A percentile compares a stretch with the other conserved stretches of the same genome.
Conservation (phyloP, 148 eudicot species). For the Rhododendron molle region DNA sequence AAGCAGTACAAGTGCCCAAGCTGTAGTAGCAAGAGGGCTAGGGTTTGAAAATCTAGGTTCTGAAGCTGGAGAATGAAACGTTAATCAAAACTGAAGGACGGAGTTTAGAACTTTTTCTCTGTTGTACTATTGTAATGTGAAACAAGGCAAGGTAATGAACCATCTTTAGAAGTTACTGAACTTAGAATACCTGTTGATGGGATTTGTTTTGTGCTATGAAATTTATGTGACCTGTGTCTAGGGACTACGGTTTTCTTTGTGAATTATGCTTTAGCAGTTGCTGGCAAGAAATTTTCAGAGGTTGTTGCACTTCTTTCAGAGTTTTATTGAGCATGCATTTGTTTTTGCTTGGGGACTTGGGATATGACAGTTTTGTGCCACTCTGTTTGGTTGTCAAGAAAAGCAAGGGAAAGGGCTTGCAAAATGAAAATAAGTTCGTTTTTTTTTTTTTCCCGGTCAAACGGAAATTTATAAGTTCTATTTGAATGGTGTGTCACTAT, state of each 20-base stretch:
- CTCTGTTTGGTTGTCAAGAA: not conserved
- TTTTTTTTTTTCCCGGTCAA: too few species aligned
- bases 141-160: not conserved
- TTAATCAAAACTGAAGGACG: not conserved
- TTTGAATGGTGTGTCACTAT: not conserved
- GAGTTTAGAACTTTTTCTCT: not conserved
- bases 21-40: conserved; percentile 75
- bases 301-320: not conserved
- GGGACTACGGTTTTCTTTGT: not conserved
- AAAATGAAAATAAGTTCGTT: not conserved
- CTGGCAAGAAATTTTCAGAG: not conserved
- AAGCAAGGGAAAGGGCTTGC: not conserved
- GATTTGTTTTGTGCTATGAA: conserved; percentile 12
- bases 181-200: not conserved
- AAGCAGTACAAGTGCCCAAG: conserved; percentile 93
- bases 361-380: not conserved
- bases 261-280: conserved; percentile 1
- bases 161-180: conserved; percentile 1
- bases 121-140: not conserved
- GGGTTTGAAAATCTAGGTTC: conserved; percentile 34
- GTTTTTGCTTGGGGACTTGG: not conserved
- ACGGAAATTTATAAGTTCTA: too few species aligned
- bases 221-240: conserved; percentile 7
- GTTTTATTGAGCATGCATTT: not conserved
- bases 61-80: conserved; percentile 2